Evolutionary conservation across 805 yeast species (phyloP).

Genomic region (Monosporozyma solicola): DNA sequence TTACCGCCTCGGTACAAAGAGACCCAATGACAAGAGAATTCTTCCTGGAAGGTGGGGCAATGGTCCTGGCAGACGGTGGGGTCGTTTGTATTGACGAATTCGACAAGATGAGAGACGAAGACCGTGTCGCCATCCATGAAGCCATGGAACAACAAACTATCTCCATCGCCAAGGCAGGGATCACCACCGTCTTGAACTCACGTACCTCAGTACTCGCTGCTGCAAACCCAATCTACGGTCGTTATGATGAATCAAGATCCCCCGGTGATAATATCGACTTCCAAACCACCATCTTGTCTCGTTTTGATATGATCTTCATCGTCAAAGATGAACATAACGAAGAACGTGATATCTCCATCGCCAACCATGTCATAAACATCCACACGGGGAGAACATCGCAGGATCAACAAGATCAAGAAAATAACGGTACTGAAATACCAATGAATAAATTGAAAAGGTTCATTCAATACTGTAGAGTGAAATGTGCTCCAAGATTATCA

Average conservation of each 20-base stretch:
- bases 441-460: conserved; percentile 86
- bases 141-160: conserved; percentile 99
- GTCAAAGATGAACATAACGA: conserved; percentile 93
- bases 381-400: conserved; percentile 65
- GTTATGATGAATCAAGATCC: conserved; percentile 90
- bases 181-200: conserved; percentile 91
- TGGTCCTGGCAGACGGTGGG: conserved; percentile 99
- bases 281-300: conserved; percentile 91
- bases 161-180: conserved; percentile 98
- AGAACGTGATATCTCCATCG: conserved; percentile 76
- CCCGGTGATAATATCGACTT: conserved; percentile 98
- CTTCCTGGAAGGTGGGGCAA: conserved; percentile 97
- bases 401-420: conserved; percentile 41
- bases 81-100: conserved; percentile 98
- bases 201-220: conserved; percentile 96
- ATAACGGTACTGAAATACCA: conserved; percentile 70
- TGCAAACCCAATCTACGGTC: conserved; percentile 94
- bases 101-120: conserved; percentile 98
- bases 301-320: conserved; percentile 97
- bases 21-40: conserved; percentile 84
- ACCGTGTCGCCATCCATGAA: conserved; percentile 97
- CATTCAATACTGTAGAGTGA: conserved; percentile 78
- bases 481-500: conserved; percentile 88
- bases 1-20: conserved; percentile 95
- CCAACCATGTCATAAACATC: conserved; percentile 88